Base-by-base conservation (phyloP, 306 rosid species). In the Dalbergia oliveri region DNA sequence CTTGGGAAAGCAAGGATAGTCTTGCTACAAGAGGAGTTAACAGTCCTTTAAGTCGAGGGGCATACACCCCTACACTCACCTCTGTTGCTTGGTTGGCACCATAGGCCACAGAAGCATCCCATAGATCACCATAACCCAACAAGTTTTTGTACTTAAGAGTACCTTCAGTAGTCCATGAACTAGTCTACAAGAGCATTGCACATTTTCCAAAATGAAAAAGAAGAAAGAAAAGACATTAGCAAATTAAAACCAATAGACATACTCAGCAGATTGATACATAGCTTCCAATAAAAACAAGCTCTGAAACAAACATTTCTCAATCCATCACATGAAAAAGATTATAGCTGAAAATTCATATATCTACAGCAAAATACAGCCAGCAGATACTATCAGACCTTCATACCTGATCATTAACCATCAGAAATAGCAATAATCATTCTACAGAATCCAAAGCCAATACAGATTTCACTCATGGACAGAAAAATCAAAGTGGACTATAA, bases 91-190 rank as follows among this genome's bases (percentile, higher is more conserved):
- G 97, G 84, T 82, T 89, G 61, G 90, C 96, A 37, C 98, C 98
- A 50, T 91, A 89, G 63, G 93, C 99, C 90, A 96, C 60, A 72
- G 97, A 91, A 72, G 94, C 88, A 90, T 96, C 97, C 99, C 99
- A 96, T 51, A 91, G 66, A 86, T 96, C 99, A 54, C 92, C 99
- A 87, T 93, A 90, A 83, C 99, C 99, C 5, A 96, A 86, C 84
- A 90, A 83, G 80, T 93, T 96, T 84, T 90, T 96, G 81, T 88
- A 87, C 87, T 93, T 96, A 8, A 96, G 83, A 34, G 93, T 70
- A 54, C 98, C 97, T 88, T 96, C 98, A 77, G 84, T 62, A 12
- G 91, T 89, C 97, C 97, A 93, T 34, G 98, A 93, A 72, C 93
- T 94, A 81, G 92, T 88, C 99, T 96, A 71, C 88, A 87, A 78